phyloP scores from a whole-genome alignment of 768 basidiomycete genomes.

The Kwoniella heveanensis region DNA sequence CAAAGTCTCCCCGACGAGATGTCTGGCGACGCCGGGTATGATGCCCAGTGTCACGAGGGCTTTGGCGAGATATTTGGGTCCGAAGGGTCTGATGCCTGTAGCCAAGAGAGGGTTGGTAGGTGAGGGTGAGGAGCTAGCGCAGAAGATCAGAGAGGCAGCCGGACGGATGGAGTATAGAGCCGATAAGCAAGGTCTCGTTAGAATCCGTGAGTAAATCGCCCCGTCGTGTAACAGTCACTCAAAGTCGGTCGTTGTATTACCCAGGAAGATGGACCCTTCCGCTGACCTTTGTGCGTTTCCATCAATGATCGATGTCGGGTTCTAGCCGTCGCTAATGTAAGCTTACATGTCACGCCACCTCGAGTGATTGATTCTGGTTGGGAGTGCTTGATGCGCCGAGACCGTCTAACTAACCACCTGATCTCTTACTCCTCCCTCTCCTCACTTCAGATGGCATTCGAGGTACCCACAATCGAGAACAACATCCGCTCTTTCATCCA shows the following conservation, averaged over 20 bases:
- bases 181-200: conserved; percentile 80
- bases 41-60: conserved; percentile 74
- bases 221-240: no score
- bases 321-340: conserved; percentile 40
- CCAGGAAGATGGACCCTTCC: background rate
- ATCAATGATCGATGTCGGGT: no score
- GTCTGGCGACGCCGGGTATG: conserved; percentile 78
- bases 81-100: conserved; percentile 92
- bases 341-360: no score
- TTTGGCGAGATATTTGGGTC: conserved; percentile 77
- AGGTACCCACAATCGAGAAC: conserved; percentile 71
- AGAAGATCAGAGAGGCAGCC: conserved; percentile 74
- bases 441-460: conserved; percentile 66
- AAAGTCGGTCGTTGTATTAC: no score
- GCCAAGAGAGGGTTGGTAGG: conserved; percentile 92
- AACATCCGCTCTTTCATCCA: conserved; percentile 76
- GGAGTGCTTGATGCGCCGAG: background rate
- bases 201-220: conserved; percentile 71
- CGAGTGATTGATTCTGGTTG: no score
- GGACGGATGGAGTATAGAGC: conserved; percentile 92
- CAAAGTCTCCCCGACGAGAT: conserved; percentile 75
- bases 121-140: conserved; percentile 69
- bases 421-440: no score
- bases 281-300: background rate
- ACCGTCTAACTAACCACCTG: background rate